phyloP scores from a whole-genome alignment of 2,329 filamentous ascomycete species.

The Fusarium acutatum region DNA sequence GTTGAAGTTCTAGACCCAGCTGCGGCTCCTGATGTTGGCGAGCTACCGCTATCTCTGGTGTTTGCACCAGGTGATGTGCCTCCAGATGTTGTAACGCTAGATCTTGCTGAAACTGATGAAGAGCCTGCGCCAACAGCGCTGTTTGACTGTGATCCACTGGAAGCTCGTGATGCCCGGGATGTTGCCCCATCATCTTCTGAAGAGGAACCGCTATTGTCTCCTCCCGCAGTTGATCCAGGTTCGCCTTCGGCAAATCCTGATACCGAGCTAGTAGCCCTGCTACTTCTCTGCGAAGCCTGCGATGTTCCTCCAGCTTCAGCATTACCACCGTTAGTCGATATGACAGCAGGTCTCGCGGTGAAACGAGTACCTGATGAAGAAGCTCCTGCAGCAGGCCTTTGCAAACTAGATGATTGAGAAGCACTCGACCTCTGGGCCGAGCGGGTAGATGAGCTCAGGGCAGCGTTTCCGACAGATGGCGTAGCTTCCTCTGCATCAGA shows the following conservation, averaged over 20 bases:
- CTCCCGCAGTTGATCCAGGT: neutral
- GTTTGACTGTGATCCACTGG: neutral
- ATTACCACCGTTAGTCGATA: rapidly evolving
- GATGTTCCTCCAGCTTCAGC: neutral
- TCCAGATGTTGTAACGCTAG: too few relatives aligned
- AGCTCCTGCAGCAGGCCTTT: neutral
- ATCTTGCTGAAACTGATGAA: neutral
- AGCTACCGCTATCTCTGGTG: too few relatives aligned
- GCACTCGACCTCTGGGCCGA: neutral
- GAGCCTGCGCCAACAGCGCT: rapidly evolving
- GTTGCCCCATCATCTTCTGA: neutral
- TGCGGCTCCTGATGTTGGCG: too few relatives aligned
- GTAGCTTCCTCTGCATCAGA: neutral
- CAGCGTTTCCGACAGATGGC: rapidly evolving
- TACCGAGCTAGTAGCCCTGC: neutral
- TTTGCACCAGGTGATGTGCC: too few relatives aligned
- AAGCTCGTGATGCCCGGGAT: neutral
- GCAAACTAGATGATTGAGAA: neutral
- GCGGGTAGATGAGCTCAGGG: neutral
- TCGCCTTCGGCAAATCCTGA: neutral
- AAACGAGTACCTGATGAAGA: neutral
- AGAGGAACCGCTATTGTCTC: rapidly evolving
- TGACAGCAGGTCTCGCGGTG: neutral
- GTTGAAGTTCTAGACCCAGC: too few relatives aligned
- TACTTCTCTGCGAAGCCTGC: neutral